Percentiles rank a stretch among this genome's conserved stretches.
Conservation (phyloP, 2,329 filamentous ascomycete species). For the Botrytis squamosa region DNA sequence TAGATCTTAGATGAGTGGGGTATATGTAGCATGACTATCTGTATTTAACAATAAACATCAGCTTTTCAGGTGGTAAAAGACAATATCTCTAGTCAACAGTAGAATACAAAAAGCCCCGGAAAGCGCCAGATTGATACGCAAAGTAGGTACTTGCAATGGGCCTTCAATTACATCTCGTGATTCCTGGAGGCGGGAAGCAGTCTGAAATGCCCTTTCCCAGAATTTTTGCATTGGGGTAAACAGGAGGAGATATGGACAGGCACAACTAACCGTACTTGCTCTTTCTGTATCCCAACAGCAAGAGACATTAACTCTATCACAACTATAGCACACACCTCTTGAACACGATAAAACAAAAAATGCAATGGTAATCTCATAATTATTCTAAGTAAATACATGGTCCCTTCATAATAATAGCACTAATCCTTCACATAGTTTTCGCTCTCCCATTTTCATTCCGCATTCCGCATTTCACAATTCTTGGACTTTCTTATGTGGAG, state of each 20-base stretch:
- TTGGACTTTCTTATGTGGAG: too few relatives aligned
- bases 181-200: accelerated
- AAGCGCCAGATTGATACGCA: not conserved
- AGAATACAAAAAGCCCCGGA: not conserved
- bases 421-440: not conserved
- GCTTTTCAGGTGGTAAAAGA: not conserved
- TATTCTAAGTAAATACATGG: not conserved
- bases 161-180: not conserved
- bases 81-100: not conserved
- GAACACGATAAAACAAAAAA: not conserved
- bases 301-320: too few relatives aligned
- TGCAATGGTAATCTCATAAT: not conserved
- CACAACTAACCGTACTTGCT: not conserved
- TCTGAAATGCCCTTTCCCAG: not conserved
- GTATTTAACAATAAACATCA: not conserved
- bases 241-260: not conserved
- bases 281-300: not conserved
- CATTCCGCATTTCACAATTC: not conserved
- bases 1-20: not conserved
- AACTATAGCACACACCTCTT: not conserved
- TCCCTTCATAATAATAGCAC: accelerated
- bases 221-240: accelerated
- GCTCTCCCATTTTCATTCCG: not conserved
- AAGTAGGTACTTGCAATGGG: not conserved
- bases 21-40: too few relatives aligned